Percentiles rank a stretch among this genome's conserved stretches.
Conservation (phyloP, 169 alveolate genomes). For the Plasmodium yoelii region DNA sequence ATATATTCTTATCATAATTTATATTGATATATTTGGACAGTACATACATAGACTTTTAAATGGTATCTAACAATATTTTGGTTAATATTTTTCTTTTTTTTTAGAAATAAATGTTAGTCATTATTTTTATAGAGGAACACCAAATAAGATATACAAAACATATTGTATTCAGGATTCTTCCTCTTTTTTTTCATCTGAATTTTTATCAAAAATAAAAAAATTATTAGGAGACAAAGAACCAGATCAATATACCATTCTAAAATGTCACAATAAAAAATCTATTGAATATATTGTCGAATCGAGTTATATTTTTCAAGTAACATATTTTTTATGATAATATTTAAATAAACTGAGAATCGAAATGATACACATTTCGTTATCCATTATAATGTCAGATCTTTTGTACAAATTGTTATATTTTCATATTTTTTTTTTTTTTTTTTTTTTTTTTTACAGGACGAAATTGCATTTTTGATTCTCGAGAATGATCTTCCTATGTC, state of each 20-base stretch:
- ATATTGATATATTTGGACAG: no score
- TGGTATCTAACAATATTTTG: not conserved
- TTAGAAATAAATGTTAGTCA: slow-evolving; percentile 46
- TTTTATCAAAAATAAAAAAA: slow-evolving; percentile 9
- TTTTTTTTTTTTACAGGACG: slow-evolving; percentile 17
- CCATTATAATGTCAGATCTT: not conserved
- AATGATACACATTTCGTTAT: not conserved
- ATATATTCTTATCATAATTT: no score
- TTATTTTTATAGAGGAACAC: slow-evolving; percentile 49
- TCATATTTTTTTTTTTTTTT: not conserved
- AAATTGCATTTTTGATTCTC: slow-evolving; percentile 51
- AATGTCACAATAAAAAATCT: slow-evolving; percentile 42
- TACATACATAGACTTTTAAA: not conserved
- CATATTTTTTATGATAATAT: not conserved
- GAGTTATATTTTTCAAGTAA: slow-evolving; percentile 36
- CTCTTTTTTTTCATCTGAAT: slow-evolving; percentile 26
- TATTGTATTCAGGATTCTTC: slow-evolving; percentile 17
- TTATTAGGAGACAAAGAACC: slow-evolving; percentile 24
- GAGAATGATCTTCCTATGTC: slow-evolving; percentile 54
- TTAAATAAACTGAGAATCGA: not conserved
- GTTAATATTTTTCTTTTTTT: not conserved
- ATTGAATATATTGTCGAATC: slow-evolving; percentile 67
- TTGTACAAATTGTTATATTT: not conserved
- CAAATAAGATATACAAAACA: slow-evolving; percentile 46
- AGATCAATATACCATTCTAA: slow-evolving; percentile 28